Base-by-base conservation (phyloP, 2,329 filamentous ascomycete species). In the Ophiostoma australiae region DNA sequence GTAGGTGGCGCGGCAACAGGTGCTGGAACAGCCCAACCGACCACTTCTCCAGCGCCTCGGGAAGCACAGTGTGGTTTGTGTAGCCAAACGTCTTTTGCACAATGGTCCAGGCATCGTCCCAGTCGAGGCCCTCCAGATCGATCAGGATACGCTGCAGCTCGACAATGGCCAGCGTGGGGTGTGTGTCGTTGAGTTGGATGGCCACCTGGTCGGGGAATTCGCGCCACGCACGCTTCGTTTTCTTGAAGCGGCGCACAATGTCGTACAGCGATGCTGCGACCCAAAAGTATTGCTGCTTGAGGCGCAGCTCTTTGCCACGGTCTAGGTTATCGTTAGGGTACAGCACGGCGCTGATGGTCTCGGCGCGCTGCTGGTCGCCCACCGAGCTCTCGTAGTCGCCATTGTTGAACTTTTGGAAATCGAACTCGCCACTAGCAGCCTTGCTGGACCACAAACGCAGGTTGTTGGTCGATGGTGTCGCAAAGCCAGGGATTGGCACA, bases 261-360 rank as follows among this genome's bases (percentile, higher is more conserved):
- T 99, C 95, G 78, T 93, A 93, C 4, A 99, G 86, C 20, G 95
- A 99, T 20, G 95, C 95, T 69, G 95, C 94, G 78, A 97, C 97
- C 95, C 95, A 99, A 83, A 99, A 99, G 85, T 99, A 99, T 80
- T 99, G 95, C 81, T 99, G 95, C 87, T 99, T 99, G 80, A 99
- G 82, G 70, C 95, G 92, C 74, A 99, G 88, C 84, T 99, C 95
- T 81, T 99, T 99, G 74, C 95, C 95, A 75, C 93, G 88, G 75
- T 98, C 94, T 65, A 99, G 87, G 81, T 97, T 98, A 81, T 98
- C 94, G 78, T 99, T 99, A 72, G 95, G 95, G 78, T 99, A 99
- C 65, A 99, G 83, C 17, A 99, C 95, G 41, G 94, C 94, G 69
- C 94, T 97, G 82, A 99, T 99, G 70, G 94, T 98, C 84, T 99